Conservation (phyloP, 2,329 filamentous ascomycete species). For the Bimuria novae-zelandiae region DNA sequence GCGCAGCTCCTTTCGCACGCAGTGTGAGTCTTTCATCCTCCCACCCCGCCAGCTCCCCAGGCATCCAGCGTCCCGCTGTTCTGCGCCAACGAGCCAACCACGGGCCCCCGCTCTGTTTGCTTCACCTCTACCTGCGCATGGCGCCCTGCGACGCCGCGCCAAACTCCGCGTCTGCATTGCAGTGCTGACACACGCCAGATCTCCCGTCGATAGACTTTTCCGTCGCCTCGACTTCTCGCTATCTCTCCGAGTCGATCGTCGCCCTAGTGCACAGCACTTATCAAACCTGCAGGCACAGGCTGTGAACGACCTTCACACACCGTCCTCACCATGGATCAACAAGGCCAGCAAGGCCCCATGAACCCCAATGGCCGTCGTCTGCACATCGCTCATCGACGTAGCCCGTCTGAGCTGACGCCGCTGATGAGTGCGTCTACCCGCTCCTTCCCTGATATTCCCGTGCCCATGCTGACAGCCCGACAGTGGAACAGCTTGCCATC, state of each 20-base stretch:
- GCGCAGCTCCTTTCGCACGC: conserved; percentile 20
- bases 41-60: conserved; percentile 31
- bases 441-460: conserved; percentile 8
- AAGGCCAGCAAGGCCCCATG: conserved; percentile 56
- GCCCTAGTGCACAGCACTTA: conserved; percentile 28
- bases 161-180: background rate
- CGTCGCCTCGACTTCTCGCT: conserved; percentile 26
- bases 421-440: conserved; percentile 84
- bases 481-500: conserved; percentile 96
- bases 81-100: conserved; percentile 12
- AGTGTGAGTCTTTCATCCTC: conserved; percentile 29
- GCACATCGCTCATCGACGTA: conserved; percentile 96
- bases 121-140: conserved; percentile 5
- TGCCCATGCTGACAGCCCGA: conserved; percentile 27
- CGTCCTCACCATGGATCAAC: conserved; percentile 50
- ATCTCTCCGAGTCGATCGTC: conserved; percentile 23
- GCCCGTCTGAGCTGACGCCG: conserved; percentile 94
- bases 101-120: background rate
- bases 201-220: conserved; percentile 25
- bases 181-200: conserved; percentile 34
- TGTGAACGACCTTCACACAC: conserved; percentile 28
- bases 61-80: conserved; percentile 29
- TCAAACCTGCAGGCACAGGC: conserved; percentile 25
- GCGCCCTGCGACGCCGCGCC: conserved; percentile 5
- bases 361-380: conserved; percentile 86